Base-by-base conservation (phyloP, 2,329 filamentous ascomycete genomes). In the Lachnellula hyalina region DNA sequence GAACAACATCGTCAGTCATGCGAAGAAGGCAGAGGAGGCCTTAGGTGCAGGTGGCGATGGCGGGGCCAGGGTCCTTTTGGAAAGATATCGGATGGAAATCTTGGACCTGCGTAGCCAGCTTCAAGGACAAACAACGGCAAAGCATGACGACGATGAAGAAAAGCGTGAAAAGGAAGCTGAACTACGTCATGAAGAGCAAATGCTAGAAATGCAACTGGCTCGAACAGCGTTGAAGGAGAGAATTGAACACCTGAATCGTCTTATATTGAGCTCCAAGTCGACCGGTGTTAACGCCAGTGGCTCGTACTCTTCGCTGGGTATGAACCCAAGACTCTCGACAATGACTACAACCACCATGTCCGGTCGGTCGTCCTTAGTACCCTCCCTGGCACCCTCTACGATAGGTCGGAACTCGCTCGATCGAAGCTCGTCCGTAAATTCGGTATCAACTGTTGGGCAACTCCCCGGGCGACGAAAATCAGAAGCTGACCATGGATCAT, bases 181-280 rank as follows among this genome's bases (percentile, higher is more conserved):
- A 62, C 83, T 90, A 62, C 84, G 91, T 40, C 94, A 96, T 63
- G 92, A 96, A 68, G 94, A 97, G 74, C 94, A 99, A 71, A 93
- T 99, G 81, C 79, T 99, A 52, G 94, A 99, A 72, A 97, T 99
- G 89, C 94, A 99, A 70, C 81, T 99, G 47, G 94, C 94, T 34
- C 85, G 94, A 42, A 99, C 94, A 0, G 94, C 94, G 0, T 75
- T 99, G 52, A 99, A 97, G 71, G 94, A 99, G 75, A 86, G 94
- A 32, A 99, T 99, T 65, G 92, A 96, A 69, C 94, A 99, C 71
- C 78, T 99, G 47, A 99, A 97, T 72, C 86, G 93, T 47, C 77
- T 99, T 49, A 97, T 99, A 61, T 75, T 99, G 56, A 96, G 90
- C 70, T 97, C 93, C 15, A 96, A 96, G 70, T 97, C 93, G 5